Percentiles rank a stretch among this genome's conserved stretches.
phyloP scores from a whole-genome alignment of 768 basidiomycete genomes.

The Candolleomyces efflorescens region DNA sequence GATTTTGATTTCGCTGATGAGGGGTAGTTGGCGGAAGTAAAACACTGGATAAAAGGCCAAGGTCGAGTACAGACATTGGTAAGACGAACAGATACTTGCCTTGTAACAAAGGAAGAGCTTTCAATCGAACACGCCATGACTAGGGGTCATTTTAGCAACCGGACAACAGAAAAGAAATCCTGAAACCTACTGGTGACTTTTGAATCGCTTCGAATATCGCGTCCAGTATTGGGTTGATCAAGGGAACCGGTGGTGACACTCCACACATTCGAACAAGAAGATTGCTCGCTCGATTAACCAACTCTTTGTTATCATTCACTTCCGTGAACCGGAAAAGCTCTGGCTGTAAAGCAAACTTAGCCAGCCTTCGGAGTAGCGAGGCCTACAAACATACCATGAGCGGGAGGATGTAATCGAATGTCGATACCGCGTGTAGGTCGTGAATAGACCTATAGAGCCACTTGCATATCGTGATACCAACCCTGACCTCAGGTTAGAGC shows the following conservation, averaged over 20 bases:
- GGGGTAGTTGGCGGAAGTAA: slow-evolving; percentile 85
- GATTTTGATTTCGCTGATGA: slow-evolving; percentile 71
- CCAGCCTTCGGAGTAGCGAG: not conserved
- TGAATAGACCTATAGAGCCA: slow-evolving; percentile 76
- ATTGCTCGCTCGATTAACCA: slow-evolving; percentile 57
- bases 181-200: slow-evolving; percentile 57
- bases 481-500: slow-evolving; percentile 30
- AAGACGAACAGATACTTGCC: slow-evolving; percentile 30
- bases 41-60: slow-evolving; percentile 44
- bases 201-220: slow-evolving; percentile 75
- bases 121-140: slow-evolving; percentile 87
- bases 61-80: not conserved
- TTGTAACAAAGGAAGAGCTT: slow-evolving; percentile 82
- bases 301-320: slow-evolving; percentile 74
- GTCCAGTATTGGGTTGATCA: slow-evolving; percentile 66
- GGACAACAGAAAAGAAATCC: not conserved
- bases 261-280: slow-evolving; percentile 84
- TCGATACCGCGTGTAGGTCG: slow-evolving; percentile 70
- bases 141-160: slow-evolving; percentile 22
- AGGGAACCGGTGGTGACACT: slow-evolving; percentile 67
- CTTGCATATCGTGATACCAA: slow-evolving; percentile 65
- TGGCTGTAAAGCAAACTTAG: slow-evolving; percentile 37
- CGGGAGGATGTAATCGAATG: slow-evolving; percentile 79
- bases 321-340: slow-evolving; percentile 76
- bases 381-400: slow-evolving; percentile 51